phyloP scores from a whole-genome alignment of 2,329 filamentous ascomycete species.

The Sarocladiaceae sp. region DNA sequence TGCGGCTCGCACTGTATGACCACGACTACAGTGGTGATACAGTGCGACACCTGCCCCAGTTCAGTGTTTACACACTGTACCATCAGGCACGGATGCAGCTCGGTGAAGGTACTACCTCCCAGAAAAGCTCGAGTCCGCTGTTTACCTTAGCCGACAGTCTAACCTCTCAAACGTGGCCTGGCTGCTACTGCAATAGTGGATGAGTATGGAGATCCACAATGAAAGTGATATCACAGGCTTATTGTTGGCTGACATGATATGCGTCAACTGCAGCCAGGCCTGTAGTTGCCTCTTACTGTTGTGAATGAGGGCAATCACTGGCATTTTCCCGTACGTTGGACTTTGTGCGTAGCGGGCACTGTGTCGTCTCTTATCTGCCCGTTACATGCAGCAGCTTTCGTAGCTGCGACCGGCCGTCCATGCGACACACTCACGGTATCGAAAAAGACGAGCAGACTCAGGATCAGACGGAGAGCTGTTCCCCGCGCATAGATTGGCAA shows the following conservation, averaged over 20 bases:
- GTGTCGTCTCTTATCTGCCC: neutral
- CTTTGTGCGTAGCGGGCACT: neutral
- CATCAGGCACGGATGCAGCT: neutral
- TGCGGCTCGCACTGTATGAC: no score
- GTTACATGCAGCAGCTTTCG: neutral
- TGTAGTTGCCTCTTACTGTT: no score
- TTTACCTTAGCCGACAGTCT: no score
- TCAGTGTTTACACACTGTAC: slow-evolving; percentile 5
- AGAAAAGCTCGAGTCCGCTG: neutral
- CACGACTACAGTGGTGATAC: no score
- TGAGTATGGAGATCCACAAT: no score
- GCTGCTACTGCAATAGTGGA: no score
- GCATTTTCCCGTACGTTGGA: neutral
- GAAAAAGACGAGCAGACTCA: neutral
- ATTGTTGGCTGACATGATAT: no score
- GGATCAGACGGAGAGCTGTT: neutral
- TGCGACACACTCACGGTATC: neutral
- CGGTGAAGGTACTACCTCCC: neutral
- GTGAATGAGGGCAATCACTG: no score
- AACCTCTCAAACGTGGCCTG: no score
- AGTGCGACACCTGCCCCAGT: no score
- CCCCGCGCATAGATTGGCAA: slow-evolving; percentile 1
- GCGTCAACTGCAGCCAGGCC: no score
- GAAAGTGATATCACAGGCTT: no score
- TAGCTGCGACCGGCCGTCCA: neutral